phyloP scores from a whole-genome alignment of 2,329 filamentous ascomycete species.

The Penicillium sp. region DNA sequence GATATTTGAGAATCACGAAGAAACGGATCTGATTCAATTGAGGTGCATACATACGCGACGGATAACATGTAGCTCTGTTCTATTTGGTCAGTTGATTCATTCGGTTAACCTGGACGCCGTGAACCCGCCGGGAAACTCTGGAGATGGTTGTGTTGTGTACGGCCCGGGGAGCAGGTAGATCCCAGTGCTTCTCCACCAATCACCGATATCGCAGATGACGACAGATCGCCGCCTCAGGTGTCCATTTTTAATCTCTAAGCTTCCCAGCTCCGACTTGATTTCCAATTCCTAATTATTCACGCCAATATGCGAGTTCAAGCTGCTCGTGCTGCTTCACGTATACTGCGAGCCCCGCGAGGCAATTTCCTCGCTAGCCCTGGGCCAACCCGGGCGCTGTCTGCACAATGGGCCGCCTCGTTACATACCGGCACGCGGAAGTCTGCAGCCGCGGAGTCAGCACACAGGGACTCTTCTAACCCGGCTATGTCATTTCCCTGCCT shows the following conservation, averaged over 20 bases:
- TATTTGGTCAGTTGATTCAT: too few relatives aligned
- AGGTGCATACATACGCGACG: neutral
- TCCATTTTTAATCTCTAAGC: conserved; percentile 2
- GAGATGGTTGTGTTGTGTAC: too few relatives aligned
- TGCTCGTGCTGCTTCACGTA: conserved; percentile 21
- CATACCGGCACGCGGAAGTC: conserved; percentile 24
- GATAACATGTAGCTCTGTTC: too few relatives aligned
- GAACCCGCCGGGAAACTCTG: too few relatives aligned
- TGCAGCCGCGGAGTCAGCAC: conserved; percentile 18
- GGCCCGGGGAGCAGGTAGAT: neutral
- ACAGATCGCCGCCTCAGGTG: conserved; percentile 18
- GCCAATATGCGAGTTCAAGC: conserved; percentile 23
- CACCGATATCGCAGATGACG: conserved; percentile 21
- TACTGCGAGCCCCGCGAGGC: conserved; percentile 12
- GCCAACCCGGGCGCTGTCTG: conserved; percentile 18
- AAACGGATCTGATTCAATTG: neutral
- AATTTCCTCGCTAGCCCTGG: conserved; percentile 2
- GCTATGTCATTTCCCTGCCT: conserved; percentile 89
- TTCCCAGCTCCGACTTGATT: neutral
- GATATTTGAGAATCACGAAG: neutral
- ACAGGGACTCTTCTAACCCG: conserved; percentile 65
- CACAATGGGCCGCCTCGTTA: conserved; percentile 18
- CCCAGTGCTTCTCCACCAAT: conserved; percentile 15
- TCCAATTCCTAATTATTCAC: neutral
- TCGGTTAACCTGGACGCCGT: too few relatives aligned